Conservation (phyloP, 1,284 basidiomycete genomes). For the Blastosporella zonata region DNA sequence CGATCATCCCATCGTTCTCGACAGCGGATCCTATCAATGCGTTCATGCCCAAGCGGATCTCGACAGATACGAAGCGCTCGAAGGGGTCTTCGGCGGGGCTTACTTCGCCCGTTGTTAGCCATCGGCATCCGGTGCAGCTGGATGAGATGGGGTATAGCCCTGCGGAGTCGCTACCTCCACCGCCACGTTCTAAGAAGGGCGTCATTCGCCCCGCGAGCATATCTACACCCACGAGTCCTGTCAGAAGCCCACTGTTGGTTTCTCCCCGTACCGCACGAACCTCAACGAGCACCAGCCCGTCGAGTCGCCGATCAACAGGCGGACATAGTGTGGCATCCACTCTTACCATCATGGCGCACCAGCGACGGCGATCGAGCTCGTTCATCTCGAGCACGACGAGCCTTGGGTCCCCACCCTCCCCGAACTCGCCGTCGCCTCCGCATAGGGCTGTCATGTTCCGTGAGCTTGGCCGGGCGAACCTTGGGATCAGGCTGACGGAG, state of each 20-base stretch:
- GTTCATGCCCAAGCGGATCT: constrained; percentile 20
- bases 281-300: neutral
- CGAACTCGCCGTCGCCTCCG: constrained; percentile 4
- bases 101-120: neutral
- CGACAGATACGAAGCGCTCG: constrained; percentile 8
- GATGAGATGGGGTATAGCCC: constrained; percentile 1
- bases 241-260: neutral
- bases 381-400: constrained; percentile 9
- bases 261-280: neutral
- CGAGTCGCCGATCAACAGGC: constrained; percentile 21
- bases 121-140: neutral
- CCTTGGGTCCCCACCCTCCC: constrained; percentile 6
- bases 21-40: constrained; percentile 33
- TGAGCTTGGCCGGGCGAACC: constrained; percentile 38
- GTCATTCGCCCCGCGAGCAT: constrained; percentile 10
- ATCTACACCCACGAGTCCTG: constrained; percentile 10
- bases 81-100: constrained; percentile 4
- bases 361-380: constrained; percentile 19
- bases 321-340: constrained; percentile 20
- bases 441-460: constrained; percentile 44
- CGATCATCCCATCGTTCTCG: constrained; percentile 37
- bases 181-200: constrained; percentile 23
- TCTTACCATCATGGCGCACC: constrained; percentile 13
- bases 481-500: constrained; percentile 42
- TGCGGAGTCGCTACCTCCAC: constrained; percentile 3